phyloP scores from a whole-genome alignment of 257 asterid species.

The Mentha longifolia region DNA sequence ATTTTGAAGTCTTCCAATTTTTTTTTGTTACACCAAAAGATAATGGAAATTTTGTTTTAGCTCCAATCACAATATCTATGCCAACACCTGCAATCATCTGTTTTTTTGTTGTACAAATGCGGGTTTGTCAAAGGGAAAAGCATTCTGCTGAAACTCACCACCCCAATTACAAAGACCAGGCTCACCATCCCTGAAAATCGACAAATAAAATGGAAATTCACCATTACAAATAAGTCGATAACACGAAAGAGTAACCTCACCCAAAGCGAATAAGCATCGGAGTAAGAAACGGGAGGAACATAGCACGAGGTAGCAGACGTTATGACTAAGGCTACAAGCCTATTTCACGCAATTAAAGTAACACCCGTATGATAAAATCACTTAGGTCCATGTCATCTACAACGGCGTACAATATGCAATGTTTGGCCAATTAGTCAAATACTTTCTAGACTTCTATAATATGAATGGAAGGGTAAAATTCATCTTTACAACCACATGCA shows the following conservation, averaged over 20 bases:
- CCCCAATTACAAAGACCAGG: slow-evolving; percentile 59
- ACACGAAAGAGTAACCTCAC: background rate
- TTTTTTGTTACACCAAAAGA: background rate
- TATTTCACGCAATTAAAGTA: no score
- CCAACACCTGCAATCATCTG: slow-evolving; percentile 78
- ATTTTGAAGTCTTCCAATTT: background rate
- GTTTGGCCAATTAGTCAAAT: background rate
- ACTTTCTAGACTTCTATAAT: background rate
- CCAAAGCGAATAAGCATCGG: background rate
- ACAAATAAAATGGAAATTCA: background rate
- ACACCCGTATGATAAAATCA: background rate
- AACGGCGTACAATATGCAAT: no score
- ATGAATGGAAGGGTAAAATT: background rate
- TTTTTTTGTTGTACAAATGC: slow-evolving; percentile 46
- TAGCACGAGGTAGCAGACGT: no score
- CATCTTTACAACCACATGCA: background rate
- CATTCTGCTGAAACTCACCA: slow-evolving; percentile 65
- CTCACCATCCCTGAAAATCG: slow-evolving; percentile 59
- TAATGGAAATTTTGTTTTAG: slow-evolving; percentile 27
- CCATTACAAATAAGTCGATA: background rate
- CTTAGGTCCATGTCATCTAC: no score
- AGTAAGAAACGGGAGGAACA: background rate
- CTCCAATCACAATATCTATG: slow-evolving; percentile 73
- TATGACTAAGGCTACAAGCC: background rate
- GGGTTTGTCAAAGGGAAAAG: slow-evolving; percentile 77